Conservation (phyloP, 768 basidiomycete species). For the Tylopilus vinaceipallidus region DNA sequence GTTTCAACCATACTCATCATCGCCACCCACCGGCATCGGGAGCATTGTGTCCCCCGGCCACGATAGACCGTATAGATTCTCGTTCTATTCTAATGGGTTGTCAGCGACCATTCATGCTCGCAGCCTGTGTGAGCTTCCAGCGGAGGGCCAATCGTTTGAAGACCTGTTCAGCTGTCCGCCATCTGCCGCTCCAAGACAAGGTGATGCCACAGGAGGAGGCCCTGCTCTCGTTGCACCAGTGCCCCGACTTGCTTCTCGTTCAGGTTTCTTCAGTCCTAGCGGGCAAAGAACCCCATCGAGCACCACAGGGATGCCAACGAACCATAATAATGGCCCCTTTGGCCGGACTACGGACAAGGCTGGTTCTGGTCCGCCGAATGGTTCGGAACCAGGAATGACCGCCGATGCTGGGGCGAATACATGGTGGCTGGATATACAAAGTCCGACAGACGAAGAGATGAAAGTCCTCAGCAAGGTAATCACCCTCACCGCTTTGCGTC, state of each 20-base stretch:
- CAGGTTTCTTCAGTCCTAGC: not conserved
- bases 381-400: slow-evolving; percentile 20
- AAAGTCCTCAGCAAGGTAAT: slow-evolving; percentile 88
- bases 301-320: slow-evolving; percentile 1
- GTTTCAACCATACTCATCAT: slow-evolving; percentile 11
- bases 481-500: not conserved
- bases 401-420: slow-evolving; percentile 69
- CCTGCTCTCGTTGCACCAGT: slow-evolving; percentile 8
- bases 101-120: slow-evolving; percentile 94
- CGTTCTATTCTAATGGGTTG: slow-evolving; percentile 94
- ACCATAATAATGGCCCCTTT: slow-evolving; percentile 15
- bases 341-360: slow-evolving; percentile 20
- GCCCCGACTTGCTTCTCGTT: slow-evolving; percentile 6
- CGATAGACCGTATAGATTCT: slow-evolving; percentile 94
- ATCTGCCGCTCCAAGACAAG: slow-evolving; percentile 11
- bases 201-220: slow-evolving; percentile 2
- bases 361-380: slow-evolving; percentile 20
- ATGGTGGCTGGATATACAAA: slow-evolving; percentile 96
- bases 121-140: slow-evolving; percentile 89
- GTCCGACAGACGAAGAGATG: slow-evolving; percentile 98
- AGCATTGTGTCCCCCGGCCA: slow-evolving; percentile 55
- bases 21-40: slow-evolving; percentile 9
- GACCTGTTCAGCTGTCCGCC: slow-evolving; percentile 73
- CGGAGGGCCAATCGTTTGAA: slow-evolving; percentile 89
- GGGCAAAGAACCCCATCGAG: slow-evolving; percentile 10